Evolutionary conservation across 495 filamentous ascomycete genomes (phyloP).

Genomic region (Aspergillus sclerotioniger): DNA sequence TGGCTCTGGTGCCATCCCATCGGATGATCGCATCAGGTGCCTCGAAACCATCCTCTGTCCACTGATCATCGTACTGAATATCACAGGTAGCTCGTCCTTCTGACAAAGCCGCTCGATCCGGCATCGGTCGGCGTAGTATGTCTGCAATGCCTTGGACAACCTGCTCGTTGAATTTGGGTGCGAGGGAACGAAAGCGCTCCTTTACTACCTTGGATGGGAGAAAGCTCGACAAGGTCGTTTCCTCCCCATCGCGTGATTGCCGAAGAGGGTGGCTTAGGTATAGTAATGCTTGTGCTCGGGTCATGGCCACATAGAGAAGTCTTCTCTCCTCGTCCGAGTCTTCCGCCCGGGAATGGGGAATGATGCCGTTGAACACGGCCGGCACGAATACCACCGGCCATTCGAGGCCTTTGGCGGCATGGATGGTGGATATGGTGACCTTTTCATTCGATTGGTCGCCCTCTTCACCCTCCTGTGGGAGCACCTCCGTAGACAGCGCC

Average conservation of each 20-base stretch:
- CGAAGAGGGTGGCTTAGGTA: slow-evolving; percentile 81
- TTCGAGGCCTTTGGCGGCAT: slow-evolving; percentile 94
- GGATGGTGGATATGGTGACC: slow-evolving; percentile 94
- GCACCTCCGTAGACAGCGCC: slow-evolving; percentile 75
- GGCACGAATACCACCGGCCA: slow-evolving; percentile 98
- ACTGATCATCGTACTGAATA: slow-evolving; percentile 60
- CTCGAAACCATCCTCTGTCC: slow-evolving; percentile 59
- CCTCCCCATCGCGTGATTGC: slow-evolving; percentile 57
- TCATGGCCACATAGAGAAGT: slow-evolving; percentile 97
- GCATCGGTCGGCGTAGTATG: slow-evolving; percentile 59
- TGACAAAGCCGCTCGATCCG: slow-evolving; percentile 48
- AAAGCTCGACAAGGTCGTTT: slow-evolving; percentile 63
- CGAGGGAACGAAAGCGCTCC: slow-evolving; percentile 52
- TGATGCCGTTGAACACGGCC: slow-evolving; percentile 84
- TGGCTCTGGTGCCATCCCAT: slow-evolving; percentile 33
- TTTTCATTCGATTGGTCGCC: slow-evolving; percentile 51
- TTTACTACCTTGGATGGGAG: slow-evolving; percentile 49
- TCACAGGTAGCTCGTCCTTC: slow-evolving; percentile 42
- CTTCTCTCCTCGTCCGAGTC: slow-evolving; percentile 87
- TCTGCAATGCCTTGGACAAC: slow-evolving; percentile 59
- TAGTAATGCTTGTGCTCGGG: slow-evolving; percentile 83
- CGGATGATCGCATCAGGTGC: slow-evolving; percentile 34
- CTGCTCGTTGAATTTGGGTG: slow-evolving; percentile 53
- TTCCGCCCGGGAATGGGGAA: slow-evolving; percentile 91
- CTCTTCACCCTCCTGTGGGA: slow-evolving; percentile 56